Percentiles rank a stretch among this genome's conserved stretches.
Conservation (phyloP, 148 eudicot species). For the Polygonum aviculare region DNA sequence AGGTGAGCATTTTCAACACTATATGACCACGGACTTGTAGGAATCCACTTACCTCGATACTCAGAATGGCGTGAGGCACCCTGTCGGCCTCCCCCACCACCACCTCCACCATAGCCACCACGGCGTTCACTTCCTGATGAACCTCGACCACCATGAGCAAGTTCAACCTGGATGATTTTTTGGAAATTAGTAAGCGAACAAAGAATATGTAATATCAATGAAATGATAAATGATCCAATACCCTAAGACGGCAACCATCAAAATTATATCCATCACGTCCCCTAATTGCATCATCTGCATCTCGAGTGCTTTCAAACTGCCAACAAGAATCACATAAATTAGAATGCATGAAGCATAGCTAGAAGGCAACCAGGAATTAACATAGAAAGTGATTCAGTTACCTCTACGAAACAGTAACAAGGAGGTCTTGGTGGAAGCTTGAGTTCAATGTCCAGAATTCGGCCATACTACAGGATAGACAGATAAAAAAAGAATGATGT, state of each 20-base stretch:
- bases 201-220: not conserved
- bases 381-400: slow-evolving; percentile 14
- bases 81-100: slow-evolving; percentile 31
- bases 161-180: slow-evolving; percentile 60
- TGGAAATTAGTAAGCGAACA: not conserved
- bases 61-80: slow-evolving; percentile 82
- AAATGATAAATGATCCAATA: slow-evolving; percentile 18
- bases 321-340: slow-evolving; percentile 8
- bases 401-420: slow-evolving; percentile 93
- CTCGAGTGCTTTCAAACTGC: slow-evolving; percentile 88
- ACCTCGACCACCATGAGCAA: slow-evolving; percentile 98
- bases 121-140: slow-evolving; percentile 86
- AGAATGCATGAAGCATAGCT: not conserved
- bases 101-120: slow-evolving; percentile 36
- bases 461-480: slow-evolving; percentile 70
- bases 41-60: slow-evolving; percentile 48
- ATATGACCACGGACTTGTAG: not conserved
- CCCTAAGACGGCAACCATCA: slow-evolving; percentile 95
- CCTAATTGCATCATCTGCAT: slow-evolving; percentile 94
- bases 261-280: slow-evolving; percentile 99
- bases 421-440: slow-evolving; percentile 98
- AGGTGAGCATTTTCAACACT: not conserved
- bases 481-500: not conserved
- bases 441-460: slow-evolving; percentile 85
- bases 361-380: not conserved